Percentiles rank a stretch among this genome's conserved stretches.
Evolutionary conservation across 2,329 filamentous ascomycete genomes (phyloP).

Genomic region (Trichoderma brevicompactum): DNA sequence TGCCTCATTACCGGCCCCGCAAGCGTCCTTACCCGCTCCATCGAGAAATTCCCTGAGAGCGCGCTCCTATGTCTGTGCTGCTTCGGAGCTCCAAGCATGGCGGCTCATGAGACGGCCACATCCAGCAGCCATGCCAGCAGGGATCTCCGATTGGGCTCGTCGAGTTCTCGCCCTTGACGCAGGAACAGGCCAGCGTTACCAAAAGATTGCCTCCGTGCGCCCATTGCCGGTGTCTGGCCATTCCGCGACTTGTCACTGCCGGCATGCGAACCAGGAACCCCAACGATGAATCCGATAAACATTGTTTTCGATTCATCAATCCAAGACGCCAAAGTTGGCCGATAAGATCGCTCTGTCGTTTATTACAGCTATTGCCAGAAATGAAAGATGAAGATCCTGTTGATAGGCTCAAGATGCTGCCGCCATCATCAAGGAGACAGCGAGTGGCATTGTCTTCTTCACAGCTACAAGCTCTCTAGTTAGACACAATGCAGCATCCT

Average conservation of each 20-base stretch:
- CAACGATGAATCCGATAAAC: constrained; percentile 19
- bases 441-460: not conserved
- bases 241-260: constrained; percentile 16
- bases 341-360: not conserved
- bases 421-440: not conserved
- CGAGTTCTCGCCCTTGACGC: constrained; percentile 3
- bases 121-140: constrained; percentile 12
- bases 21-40: constrained; percentile 11
- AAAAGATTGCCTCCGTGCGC: constrained; percentile 11
- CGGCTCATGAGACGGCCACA: constrained; percentile 30
- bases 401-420: not conserved
- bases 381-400: not conserved
- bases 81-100: constrained; percentile 6
- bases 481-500: not conserved
- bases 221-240: constrained; percentile 20
- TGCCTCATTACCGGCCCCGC: constrained; percentile 18
- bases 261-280: constrained; percentile 22
- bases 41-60: constrained; percentile 14
- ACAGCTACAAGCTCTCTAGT: not conserved
- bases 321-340: constrained; percentile 15
- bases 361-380: not conserved
- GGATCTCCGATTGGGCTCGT: constrained; percentile 16
- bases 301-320: constrained; percentile 24
- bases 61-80: not conserved
- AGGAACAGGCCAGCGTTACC: constrained; percentile 17